A percentile compares a stretch with the other conserved stretches of the same genome.
Evolutionary conservation across 306 rosid species (phyloP).

Genomic region (Inga oerstediana): DNA sequence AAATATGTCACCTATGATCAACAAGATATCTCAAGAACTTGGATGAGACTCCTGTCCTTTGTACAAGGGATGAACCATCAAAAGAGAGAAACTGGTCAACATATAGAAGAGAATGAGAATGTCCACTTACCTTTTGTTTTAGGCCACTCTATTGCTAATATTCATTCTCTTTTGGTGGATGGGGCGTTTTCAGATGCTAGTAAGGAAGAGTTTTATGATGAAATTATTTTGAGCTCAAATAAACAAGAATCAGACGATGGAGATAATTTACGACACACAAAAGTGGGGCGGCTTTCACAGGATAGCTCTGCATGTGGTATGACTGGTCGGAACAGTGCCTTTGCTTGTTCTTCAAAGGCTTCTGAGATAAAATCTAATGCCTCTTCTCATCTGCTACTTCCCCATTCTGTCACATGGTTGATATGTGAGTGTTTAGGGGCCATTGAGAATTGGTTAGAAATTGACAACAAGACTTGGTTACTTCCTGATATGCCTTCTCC

Average conservation of each 20-base stretch:
- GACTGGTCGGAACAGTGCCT: slow-evolving; percentile 44
- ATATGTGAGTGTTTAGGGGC: slow-evolving; percentile 84
- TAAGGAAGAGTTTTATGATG: slow-evolving; percentile 56
- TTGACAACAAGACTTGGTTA: slow-evolving; percentile 56
- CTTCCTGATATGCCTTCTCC: slow-evolving; percentile 46
- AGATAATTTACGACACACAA: slow-evolving; percentile 67
- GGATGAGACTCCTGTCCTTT: slow-evolving; percentile 81
- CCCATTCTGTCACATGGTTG: slow-evolving; percentile 67
- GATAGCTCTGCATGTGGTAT: slow-evolving; percentile 76
- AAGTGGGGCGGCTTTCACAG: slow-evolving; percentile 82
- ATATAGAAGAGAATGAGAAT: slow-evolving; percentile 76
- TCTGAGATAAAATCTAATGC: slow-evolving; percentile 48
- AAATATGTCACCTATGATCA: slow-evolving; percentile 73
- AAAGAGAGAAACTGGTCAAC: slow-evolving; percentile 86
- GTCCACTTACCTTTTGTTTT: slow-evolving; percentile 71
- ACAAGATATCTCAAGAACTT: slow-evolving; percentile 76
- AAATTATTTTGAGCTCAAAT: slow-evolving; percentile 36
- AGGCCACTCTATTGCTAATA: slow-evolving; percentile 73
- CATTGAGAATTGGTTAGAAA: slow-evolving; percentile 75
- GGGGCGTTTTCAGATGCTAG: slow-evolving; percentile 78
- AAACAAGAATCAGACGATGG: slow-evolving; percentile 58
- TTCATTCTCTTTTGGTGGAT: slow-evolving; percentile 81
- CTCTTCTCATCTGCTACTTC: slow-evolving; percentile 46
- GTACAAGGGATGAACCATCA: slow-evolving; percentile 96
- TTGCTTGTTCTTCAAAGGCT: slow-evolving; percentile 42